Conservation (phyloP, 2,329 filamentous ascomycete genomes). For the Nemania abortiva region DNA sequence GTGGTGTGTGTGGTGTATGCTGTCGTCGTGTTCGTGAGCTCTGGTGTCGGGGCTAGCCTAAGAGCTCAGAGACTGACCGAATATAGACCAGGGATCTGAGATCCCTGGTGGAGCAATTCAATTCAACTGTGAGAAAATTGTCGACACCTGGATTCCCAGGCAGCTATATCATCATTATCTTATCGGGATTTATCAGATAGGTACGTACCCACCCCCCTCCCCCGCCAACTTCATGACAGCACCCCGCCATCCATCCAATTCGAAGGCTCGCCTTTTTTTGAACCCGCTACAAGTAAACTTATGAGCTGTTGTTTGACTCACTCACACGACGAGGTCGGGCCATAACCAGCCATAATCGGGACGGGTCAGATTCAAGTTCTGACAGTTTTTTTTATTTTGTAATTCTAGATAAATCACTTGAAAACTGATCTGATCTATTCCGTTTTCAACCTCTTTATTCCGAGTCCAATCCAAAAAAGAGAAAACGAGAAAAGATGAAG, state of each 20-base stretch:
- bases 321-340: slow-evolving; percentile 21
- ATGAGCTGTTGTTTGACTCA: slow-evolving; percentile 35
- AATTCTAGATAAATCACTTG: neutral
- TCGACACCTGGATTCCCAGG: slow-evolving; percentile 37
- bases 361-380: neutral
- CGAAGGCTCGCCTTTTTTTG: slow-evolving; percentile 32
- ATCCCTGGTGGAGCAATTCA: slow-evolving; percentile 27
- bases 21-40: slow-evolving; percentile 40
- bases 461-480: neutral
- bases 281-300: slow-evolving; percentile 41
- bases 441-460: neutral
- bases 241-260: slow-evolving; percentile 34
- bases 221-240: slow-evolving; percentile 8
- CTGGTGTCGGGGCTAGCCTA: neutral
- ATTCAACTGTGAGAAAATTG: slow-evolving; percentile 31
- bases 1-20: neutral
- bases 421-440: neutral
- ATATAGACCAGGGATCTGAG: slow-evolving; percentile 1
- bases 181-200: slow-evolving; percentile 12
- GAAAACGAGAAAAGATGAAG: slow-evolving; percentile 63
- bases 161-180: slow-evolving; percentile 44
- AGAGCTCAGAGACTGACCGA: slow-evolving; percentile 22
- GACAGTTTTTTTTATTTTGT: neutral
- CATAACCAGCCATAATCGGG: neutral
- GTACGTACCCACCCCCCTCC: neutral